phyloP scores from a whole-genome alignment of 441 rosid species.

The Populus tomentosa region DNA sequence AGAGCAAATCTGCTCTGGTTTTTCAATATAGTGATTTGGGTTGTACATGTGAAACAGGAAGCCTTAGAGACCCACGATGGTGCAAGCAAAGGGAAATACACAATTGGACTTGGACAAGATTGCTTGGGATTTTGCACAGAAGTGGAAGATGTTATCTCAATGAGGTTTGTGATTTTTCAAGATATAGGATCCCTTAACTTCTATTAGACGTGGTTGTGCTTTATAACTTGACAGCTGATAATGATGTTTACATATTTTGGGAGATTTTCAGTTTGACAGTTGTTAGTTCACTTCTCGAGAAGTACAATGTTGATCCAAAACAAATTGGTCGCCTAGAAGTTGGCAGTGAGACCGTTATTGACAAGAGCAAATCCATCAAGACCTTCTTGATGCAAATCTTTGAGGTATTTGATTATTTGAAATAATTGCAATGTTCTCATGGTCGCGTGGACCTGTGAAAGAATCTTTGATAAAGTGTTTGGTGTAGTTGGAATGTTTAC shows the following conservation, averaged over 20 bases:
- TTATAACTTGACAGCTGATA: not conserved
- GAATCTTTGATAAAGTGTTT: not conserved
- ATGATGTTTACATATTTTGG: not conserved
- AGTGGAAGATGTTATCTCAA: constrained; percentile 98
- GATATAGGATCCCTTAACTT: not conserved
- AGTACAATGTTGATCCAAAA: constrained; percentile 82
- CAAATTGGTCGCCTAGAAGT: constrained; percentile 97
- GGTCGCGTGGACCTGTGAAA: not conserved
- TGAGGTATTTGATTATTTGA: constrained; percentile 54
- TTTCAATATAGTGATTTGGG: not conserved
- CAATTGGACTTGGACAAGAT: constrained; percentile 98
- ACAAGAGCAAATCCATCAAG: constrained; percentile 98
- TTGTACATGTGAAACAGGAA: constrained; percentile 44
- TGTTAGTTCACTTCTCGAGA: constrained; percentile 83
- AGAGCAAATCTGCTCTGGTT: not conserved
- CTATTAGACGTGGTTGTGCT: not conserved
- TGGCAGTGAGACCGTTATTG: constrained; percentile 98
- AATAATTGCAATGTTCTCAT: not conserved
- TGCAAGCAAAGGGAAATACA: constrained; percentile 94
- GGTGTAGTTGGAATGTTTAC: not conserved
- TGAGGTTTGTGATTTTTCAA: constrained; percentile 54
- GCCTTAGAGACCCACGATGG: constrained; percentile 92
- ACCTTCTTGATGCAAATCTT: constrained; percentile 98
- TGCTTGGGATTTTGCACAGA: constrained; percentile 96
- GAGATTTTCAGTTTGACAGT: constrained; percentile 62